These are phyloP conservation scores for Solanum pennellii DNA, from an alignment of 257 asterid genomes.

Conservation along the genomic window DNA sequence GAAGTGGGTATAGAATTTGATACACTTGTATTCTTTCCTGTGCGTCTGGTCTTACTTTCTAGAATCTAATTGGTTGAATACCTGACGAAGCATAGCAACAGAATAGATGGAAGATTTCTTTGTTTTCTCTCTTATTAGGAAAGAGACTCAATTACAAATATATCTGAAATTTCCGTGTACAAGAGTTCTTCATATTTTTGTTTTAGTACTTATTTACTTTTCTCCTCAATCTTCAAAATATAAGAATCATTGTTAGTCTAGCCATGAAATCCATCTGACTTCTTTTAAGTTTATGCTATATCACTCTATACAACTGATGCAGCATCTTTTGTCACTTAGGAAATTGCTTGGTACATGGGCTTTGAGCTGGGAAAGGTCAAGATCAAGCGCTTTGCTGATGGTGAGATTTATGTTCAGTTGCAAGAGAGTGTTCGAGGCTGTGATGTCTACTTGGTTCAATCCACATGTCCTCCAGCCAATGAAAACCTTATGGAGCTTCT, in stretches of 20 bases:
- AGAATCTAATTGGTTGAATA: background rate
- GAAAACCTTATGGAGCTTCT: conserved; percentile 92
- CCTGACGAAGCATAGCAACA: background rate
- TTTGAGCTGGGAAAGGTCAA: conserved; percentile 55
- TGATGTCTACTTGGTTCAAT: conserved; percentile 71
- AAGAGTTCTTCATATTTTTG: background rate
- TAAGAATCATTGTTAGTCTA: background rate
- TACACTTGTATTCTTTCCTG: background rate
- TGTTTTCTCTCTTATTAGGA: background rate
- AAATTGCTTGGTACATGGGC: conserved; percentile 94
- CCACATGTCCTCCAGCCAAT: conserved; percentile 85
- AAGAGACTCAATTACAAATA: background rate
- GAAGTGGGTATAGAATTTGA: background rate
- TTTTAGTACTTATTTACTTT: background rate
- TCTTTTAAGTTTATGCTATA: background rate
- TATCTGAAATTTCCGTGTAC: background rate
- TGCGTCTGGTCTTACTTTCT: background rate
- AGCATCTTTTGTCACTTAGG: conserved; percentile 25
- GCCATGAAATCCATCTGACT: background rate
- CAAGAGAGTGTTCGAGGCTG: conserved; percentile 97
- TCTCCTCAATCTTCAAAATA: background rate
- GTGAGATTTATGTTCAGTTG: conserved; percentile 86
- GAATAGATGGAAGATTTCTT: background rate
- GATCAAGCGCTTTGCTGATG: conserved; percentile 82
- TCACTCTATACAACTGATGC: background rate